Conservation (phyloP, 1,284 basidiomycete genomes). For the Xerocomus amazonicus region DNA sequence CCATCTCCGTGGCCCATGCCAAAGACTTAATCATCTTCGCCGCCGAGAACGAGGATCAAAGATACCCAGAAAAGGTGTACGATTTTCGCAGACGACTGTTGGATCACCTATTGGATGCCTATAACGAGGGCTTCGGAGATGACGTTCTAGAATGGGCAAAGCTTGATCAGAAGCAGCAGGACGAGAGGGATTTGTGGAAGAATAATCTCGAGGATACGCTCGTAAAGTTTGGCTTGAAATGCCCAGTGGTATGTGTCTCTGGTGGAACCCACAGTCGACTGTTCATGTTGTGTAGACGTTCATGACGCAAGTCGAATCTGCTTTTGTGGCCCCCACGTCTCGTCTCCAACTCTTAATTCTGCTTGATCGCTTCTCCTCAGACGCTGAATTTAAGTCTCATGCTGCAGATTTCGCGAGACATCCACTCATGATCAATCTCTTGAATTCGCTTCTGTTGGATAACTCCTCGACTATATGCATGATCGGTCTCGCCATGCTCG, state of each 20-base stretch:
- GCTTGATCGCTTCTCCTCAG: conserved; percentile 58
- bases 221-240: conserved; percentile 55
- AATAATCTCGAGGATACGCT: conserved; percentile 70
- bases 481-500: conserved; percentile 56
- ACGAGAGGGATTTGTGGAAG: conserved; percentile 65
- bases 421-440: conserved; percentile 56
- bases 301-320: conserved; percentile 57
- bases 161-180: conserved; percentile 56
- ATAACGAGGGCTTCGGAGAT: conserved; percentile 65
- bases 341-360: conserved; percentile 68
- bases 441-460: conserved; percentile 65
- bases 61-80: conserved; percentile 47
- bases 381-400: conserved; percentile 46
- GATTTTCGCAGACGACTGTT: conserved; percentile 66
- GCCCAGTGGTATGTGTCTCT: conserved; percentile 53
- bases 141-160: conserved; percentile 72
- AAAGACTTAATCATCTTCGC: conserved; percentile 67
- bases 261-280: conserved; percentile 9
- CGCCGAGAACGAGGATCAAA: conserved; percentile 47
- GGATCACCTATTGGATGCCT: conserved; percentile 69
- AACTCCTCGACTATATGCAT: conserved; percentile 67
- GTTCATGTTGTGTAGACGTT: conserved; percentile 48
- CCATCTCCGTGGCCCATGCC: conserved; percentile 55
- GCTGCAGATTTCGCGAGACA: conserved; percentile 56
- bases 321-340: conserved; percentile 54